Evolutionary conservation across 192 early-diverging fungal species (phyloP).

Genomic region (Linderina pennispora): DNA sequence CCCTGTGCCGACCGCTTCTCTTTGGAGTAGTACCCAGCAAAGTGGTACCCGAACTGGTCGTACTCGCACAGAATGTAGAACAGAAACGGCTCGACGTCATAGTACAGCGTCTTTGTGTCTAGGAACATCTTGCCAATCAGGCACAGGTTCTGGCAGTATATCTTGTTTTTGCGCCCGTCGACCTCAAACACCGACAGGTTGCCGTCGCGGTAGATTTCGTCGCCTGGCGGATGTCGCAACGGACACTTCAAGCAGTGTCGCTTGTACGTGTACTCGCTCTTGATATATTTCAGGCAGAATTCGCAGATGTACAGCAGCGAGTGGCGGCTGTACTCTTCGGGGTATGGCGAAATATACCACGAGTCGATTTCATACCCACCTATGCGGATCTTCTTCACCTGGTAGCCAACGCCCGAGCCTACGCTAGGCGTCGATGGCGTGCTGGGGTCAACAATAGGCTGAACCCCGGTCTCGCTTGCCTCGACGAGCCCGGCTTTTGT

Average conservation of each 20-base stretch:
- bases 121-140: slow-evolving; percentile 95
- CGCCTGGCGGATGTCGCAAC: slow-evolving; percentile 83
- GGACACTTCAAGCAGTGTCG: slow-evolving; percentile 85
- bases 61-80: slow-evolving; percentile 89
- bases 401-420: slow-evolving; percentile 21
- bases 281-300: slow-evolving; percentile 97
- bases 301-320: slow-evolving; percentile 87
- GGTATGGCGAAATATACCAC: slow-evolving; percentile 95
- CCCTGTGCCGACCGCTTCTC: slow-evolving; percentile 79
- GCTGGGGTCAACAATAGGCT: slow-evolving; percentile 1
- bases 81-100: slow-evolving; percentile 95
- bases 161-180: slow-evolving; percentile 94
- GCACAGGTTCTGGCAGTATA: slow-evolving; percentile 97
- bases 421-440: slow-evolving; percentile 26
- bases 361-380: slow-evolving; percentile 82
- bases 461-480: slow-evolving; percentile 1
- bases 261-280: slow-evolving; percentile 71
- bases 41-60: slow-evolving; percentile 68
- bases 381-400: slow-evolving; percentile 61
- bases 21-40: slow-evolving; percentile 98
- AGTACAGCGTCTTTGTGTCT: slow-evolving; percentile 96
- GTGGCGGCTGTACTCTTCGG: slow-evolving; percentile 89
- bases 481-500: slow-evolving; percentile 28
- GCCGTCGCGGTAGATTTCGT: slow-evolving; percentile 93
- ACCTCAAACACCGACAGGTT: slow-evolving; percentile 90